Base-by-base conservation (phyloP, 768 basidiomycete genomes). In the Aureoboletus auriporus region DNA sequence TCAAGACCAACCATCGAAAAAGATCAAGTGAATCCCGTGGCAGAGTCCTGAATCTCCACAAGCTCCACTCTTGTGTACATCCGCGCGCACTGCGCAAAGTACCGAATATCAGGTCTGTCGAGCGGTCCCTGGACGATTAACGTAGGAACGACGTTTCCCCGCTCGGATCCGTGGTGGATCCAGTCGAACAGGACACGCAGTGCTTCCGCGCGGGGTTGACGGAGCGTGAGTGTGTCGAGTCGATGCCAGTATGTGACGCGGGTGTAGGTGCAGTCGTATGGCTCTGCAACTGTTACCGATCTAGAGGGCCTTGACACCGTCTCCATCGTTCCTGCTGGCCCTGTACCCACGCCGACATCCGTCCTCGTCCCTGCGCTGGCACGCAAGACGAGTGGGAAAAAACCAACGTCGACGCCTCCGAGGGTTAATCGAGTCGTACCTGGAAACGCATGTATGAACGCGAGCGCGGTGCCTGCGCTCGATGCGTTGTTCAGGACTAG, bases 371-470 rank as follows among this genome's bases (percentile, higher is more conserved):
- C 42, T 17, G 49, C 42, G 14, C 42, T 29, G 4, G 52, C 46
- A 13, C 50, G 54, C 47, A 65, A 33, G 11, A 52, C 52, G 5
- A 43, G 44, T 7, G 56, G 53, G 44, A 65, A 56, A 8, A 57
- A 57, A 0, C 63, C 66, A 13, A 64, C 51, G 20, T 65, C 63
- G 11, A 59, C 45, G 5, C 66, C 58, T 2, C 63, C 61, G 6
- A 67, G 52, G 12, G 51, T 65, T 17, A 47, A 55, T 14, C 57
- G 51, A 1, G 51, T 50, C 20, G 50, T 43, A 7, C 26, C 46
- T 8, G 64, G 64, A n/a, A 65, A 65, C 7, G 66, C 64, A 1
- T 56, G 56, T 34, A 65, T 54, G 42, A 65, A 66, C 0, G 59
- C 44, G 4, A 56, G 42, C 12, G 64, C 61, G 0, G 63, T 55